These are phyloP conservation scores for Plectosphaerella sp. DNA, from an alignment of 2,329 filamentous ascomycete species.

Conservation along the genomic window DNA sequence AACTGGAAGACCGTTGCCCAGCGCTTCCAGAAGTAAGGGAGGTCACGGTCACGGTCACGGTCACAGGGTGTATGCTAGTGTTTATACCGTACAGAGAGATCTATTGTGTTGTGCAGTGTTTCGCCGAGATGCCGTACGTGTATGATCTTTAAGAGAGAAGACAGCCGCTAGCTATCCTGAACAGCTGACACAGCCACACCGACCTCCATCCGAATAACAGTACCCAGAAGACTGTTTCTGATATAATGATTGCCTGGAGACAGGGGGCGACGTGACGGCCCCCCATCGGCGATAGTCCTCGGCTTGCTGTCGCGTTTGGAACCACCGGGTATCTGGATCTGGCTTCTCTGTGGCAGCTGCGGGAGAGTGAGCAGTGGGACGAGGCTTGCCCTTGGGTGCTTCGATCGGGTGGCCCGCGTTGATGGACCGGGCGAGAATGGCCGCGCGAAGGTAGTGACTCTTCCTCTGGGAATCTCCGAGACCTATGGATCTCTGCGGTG, in stretches of 20 bases:
- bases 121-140: background rate
- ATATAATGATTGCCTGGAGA: background rate
- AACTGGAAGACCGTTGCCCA: constrained; percentile 91
- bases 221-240: background rate
- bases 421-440: background rate
- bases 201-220: too few species aligned
- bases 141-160: too few species aligned
- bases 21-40: constrained; percentile 55
- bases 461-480: background rate
- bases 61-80: background rate
- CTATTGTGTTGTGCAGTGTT: background rate
- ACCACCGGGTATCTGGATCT: too few species aligned
- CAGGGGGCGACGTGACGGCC: background rate
- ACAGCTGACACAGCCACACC: too few species aligned
- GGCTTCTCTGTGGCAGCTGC: too few species aligned
- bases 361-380: too few species aligned
- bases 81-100: background rate
- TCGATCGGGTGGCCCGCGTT: background rate
- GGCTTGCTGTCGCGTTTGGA: too few species aligned
- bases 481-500: background rate
- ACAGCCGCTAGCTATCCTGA: too few species aligned
- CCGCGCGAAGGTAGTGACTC: background rate
- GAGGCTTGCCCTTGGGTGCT: background rate
- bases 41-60: background rate
- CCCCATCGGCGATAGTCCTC: too few species aligned